Conservation (phyloP, 2,329 filamentous ascomycete genomes). For the Tolypocladium tropicale region DNA sequence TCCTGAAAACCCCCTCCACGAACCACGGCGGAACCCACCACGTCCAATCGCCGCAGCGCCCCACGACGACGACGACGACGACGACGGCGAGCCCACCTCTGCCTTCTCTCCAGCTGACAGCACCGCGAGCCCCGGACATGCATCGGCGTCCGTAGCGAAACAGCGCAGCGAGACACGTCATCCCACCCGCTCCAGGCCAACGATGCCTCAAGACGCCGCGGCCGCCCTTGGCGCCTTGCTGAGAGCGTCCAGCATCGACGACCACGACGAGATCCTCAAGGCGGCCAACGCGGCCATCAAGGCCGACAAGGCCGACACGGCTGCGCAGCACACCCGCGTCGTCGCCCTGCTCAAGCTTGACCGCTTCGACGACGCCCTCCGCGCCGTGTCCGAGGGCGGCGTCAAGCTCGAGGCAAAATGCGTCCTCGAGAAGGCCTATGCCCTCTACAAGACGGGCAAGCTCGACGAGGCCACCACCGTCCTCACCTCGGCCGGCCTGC, state of each 20-base stretch:
- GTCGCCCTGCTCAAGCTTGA: conserved; percentile 74
- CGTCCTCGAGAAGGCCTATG: conserved; percentile 64
- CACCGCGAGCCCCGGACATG: background rate
- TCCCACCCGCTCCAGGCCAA: background rate
- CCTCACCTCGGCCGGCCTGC: conserved; percentile 21
- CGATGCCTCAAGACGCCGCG: conserved; percentile 35
- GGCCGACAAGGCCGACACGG: conserved; percentile 45
- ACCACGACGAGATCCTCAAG: conserved; percentile 65
- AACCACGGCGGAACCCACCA: background rate
- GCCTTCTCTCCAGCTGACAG: background rate
- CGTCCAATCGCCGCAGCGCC: background rate
- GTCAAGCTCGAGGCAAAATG: conserved; percentile 50
- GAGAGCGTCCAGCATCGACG: conserved; percentile 45
- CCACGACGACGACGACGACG: background rate
- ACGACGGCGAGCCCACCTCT: background rate
- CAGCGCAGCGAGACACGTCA: background rate
- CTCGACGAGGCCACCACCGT: conserved; percentile 51
- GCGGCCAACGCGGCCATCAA: conserved; percentile 52
- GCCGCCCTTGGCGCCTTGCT: conserved; percentile 44
- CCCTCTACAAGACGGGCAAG: conserved; percentile 70
- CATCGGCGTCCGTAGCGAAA: background rate
- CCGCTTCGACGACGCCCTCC: conserved; percentile 68
- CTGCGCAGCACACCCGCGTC: conserved; percentile 59
- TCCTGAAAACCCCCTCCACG: background rate
- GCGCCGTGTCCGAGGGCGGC: conserved; percentile 54